A percentile compares a stretch with the other conserved stretches of the same genome.
Evolutionary conservation across 1,284 basidiomycete genomes (phyloP).

Genomic region (Pseudozyma tsukubaensis): DNA sequence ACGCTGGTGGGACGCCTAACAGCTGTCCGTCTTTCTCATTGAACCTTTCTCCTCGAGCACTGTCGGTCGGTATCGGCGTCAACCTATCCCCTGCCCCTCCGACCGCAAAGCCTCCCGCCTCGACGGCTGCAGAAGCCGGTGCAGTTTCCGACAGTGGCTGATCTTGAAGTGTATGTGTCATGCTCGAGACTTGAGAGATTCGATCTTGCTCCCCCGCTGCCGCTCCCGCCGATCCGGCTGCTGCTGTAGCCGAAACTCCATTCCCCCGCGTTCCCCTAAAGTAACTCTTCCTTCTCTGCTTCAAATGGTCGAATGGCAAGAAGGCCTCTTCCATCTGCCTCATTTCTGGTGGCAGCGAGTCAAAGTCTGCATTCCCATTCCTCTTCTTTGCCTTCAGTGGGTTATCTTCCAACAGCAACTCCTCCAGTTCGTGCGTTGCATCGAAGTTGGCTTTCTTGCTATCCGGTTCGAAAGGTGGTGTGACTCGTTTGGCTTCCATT

Average conservation of each 20-base stretch:
- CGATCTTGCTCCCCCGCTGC: conserved; percentile 24
- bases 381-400: conserved; percentile 93
- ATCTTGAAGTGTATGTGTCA: conserved; percentile 53
- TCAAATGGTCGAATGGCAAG: conserved; percentile 63
- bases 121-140: background rate
- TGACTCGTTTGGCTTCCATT: conserved; percentile 78
- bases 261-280: conserved; percentile 35
- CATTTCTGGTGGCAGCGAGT: conserved; percentile 87
- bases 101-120: background rate
- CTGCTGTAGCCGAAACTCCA: background rate
- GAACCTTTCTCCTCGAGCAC: background rate
- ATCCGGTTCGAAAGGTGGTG: conserved; percentile 91
- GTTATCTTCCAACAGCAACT: conserved; percentile 93
- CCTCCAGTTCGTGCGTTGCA: conserved; percentile 97
- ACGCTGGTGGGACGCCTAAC: too few species aligned
- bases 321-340: conserved; percentile 94
- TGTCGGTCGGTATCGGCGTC: conserved; percentile 3
- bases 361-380: conserved; percentile 87
- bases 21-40: background rate
- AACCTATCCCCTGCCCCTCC: conserved; percentile 5
- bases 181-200: conserved; percentile 48
- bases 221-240: background rate
- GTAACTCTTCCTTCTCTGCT: conserved; percentile 57
- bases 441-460: conserved; percentile 99
- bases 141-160: conserved; percentile 60